Evolutionary conservation across 2,329 filamentous ascomycete genomes (phyloP).

Genomic region (Drechmeria coniospora): DNA sequence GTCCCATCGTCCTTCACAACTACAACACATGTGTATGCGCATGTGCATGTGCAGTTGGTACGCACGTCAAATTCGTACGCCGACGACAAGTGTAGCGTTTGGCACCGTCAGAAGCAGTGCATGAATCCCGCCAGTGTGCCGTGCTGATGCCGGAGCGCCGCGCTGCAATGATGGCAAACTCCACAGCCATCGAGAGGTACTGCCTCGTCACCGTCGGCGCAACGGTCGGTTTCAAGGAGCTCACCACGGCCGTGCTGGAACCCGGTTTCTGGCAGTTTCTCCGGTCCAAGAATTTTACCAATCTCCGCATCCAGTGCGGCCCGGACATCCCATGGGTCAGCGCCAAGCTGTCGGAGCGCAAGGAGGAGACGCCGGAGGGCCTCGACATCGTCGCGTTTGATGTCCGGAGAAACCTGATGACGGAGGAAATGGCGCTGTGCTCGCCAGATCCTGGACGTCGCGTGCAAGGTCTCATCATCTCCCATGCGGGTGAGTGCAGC

Average conservation of each 20-base stretch:
- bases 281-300: conserved; percentile 43
- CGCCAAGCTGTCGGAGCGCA: conserved; percentile 6
- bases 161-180: conserved; percentile 5
- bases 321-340: conserved; percentile 34
- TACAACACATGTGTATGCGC: too few relatives aligned
- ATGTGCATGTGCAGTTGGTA: too few relatives aligned
- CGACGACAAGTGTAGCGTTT: too few relatives aligned
- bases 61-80: too few relatives aligned
- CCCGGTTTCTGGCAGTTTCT: conserved; percentile 49
- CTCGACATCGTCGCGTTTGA: conserved; percentile 17
- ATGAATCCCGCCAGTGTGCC: conserved; percentile 1
- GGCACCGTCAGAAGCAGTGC: too few relatives aligned
- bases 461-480: conserved; percentile 60
- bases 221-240: conserved; percentile 63
- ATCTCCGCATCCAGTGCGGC: conserved; percentile 70
- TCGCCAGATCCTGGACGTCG: conserved; percentile 28
- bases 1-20: too few relatives aligned
- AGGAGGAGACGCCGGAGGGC: conserved; percentile 10
- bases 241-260: conserved; percentile 52
- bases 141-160: too few relatives aligned
- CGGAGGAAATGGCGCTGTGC: conserved; percentile 38
- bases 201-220: conserved; percentile 89
- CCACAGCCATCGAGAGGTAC: conserved; percentile 12
- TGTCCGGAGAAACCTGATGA: conserved; percentile 17
- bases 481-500: conserved; percentile 59